Base-by-base conservation (phyloP, 1,284 basidiomycete genomes). In the Ustilago trichophora region DNA sequence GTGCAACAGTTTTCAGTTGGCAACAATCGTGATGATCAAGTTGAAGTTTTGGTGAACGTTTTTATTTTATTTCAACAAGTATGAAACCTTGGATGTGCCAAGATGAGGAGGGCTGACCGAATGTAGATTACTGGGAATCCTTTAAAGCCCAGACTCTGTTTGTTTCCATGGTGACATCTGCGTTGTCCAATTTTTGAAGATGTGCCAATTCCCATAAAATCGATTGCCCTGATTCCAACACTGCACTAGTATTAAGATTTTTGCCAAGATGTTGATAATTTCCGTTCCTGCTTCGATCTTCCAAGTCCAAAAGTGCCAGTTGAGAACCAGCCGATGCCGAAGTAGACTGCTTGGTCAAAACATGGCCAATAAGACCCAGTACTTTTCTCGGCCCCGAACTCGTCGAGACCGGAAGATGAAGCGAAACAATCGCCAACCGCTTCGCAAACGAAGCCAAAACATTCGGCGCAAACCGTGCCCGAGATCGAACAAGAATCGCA, bases 401-500 rank as follows among this genome's bases (percentile, higher is more conserved):
- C 18, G 46, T 18, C 0, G 41, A 15, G 2, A 34, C 26, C 0
- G 57, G 35, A 3, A 68, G 29, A 8, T 69, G 66, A 3, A 69
- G 38, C 11, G 52, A 40, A 22, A 69, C 33, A 29, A 60, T 47
- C 1, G 49, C 84, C 34, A 98, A 85, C 22, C 96, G 90, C 83
- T 98, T 98, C 51, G 90, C 87, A 82, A 98, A 98, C 51, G 60
- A 82, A 15, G 68, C 72, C 85, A 84, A 42, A 85, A 85, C 73
- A 86, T 87, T 84, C 96, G 94, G 36, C 89, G 87, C 51, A 91
- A 86, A 55, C 88, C 85, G 45, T 3, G 49, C 38, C 0, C 98
- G 85, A 34, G 91, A 90, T 48, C 90, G 87, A 85, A 98, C 94
- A 42, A 98, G 85, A 80, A 95, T 87, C 73, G 63, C 26, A 50